These are phyloP conservation scores for Tilletia indica DNA, from an alignment of 1,284 basidiomycete species.

Conservation along the genomic window DNA sequence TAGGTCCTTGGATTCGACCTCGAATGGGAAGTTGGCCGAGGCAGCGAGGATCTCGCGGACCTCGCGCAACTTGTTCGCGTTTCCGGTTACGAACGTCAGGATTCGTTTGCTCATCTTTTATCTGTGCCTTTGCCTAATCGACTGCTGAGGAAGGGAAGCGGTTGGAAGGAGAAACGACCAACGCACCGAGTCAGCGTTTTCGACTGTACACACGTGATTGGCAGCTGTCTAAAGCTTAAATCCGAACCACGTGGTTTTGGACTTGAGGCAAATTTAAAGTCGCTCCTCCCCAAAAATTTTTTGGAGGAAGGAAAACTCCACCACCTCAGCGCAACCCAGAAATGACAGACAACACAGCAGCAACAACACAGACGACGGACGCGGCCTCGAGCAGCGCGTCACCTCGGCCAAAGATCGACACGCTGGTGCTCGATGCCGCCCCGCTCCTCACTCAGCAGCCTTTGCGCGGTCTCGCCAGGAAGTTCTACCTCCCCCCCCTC, in stretches of 20 bases:
- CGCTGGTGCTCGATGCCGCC: conserved; percentile 51
- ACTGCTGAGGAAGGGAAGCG: no score
- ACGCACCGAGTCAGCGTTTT: no score
- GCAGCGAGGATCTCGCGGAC: conserved; percentile 71
- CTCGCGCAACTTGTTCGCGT: conserved; percentile 87
- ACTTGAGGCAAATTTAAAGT: no score
- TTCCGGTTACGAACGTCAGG: conserved; percentile 79
- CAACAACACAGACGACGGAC: neutral
- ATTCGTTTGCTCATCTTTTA: conserved; percentile 22
- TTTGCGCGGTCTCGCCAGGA: conserved; percentile 43
- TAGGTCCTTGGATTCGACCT: conserved; percentile 13
- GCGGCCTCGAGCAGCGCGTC: neutral
- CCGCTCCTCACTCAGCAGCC: conserved; percentile 49
- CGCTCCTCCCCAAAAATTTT: neutral
- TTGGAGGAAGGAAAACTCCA: neutral
- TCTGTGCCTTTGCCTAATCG: no score
- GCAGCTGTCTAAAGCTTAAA: no score
- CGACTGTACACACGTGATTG: no score
- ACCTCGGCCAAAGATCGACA: conserved; percentile 31
- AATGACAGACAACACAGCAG: neutral
- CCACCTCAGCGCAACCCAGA: neutral
- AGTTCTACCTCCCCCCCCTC: conserved; percentile 48
- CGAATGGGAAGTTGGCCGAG: conserved; percentile 2
- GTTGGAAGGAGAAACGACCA: no score
- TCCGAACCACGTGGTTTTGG: no score